phyloP scores from a whole-genome alignment of 352 stramenopile species.

The Stephanocyclus meneghinianus region DNA sequence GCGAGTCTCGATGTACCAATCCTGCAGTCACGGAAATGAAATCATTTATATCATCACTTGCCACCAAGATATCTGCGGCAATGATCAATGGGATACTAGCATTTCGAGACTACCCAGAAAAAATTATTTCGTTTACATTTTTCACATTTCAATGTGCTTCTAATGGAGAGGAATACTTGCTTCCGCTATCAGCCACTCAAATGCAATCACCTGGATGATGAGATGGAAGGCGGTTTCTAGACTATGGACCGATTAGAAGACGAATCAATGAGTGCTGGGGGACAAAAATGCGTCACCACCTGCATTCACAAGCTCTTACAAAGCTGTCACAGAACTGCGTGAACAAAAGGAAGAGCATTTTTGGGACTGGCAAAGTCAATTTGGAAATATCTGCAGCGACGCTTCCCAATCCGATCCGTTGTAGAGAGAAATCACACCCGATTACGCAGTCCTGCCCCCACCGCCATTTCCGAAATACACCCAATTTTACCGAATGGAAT shows the following conservation, averaged over 20 bases:
- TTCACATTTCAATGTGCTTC: conserved; percentile 72
- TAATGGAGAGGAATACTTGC: conserved; percentile 56
- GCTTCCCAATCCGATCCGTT: not conserved
- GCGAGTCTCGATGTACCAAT: conserved; percentile 66
- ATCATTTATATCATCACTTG: conserved; percentile 2
- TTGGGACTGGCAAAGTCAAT: conserved; percentile 68
- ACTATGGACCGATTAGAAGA: conserved; percentile 5
- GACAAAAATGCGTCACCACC: conserved; percentile 64
- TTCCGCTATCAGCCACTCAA: conserved; percentile 69
- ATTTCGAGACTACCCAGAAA: conserved; percentile 59
- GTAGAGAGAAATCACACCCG: conserved; percentile 58
- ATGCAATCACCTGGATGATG: conserved; percentile 45
- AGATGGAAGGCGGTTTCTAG: conserved; percentile 15
- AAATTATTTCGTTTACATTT: conserved; percentile 79
- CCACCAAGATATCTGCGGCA: not conserved
- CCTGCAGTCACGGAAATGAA: conserved; percentile 15
- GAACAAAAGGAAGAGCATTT: conserved; percentile 67
- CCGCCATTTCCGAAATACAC: conserved; percentile 50
- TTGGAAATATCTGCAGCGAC: conserved; percentile 13
- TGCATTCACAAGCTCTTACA: conserved; percentile 60
- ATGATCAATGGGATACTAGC: conserved; percentile 2
- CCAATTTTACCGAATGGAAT: conserved; percentile 43
- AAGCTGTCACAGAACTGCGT: conserved; percentile 35
- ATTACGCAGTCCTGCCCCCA: conserved; percentile 47
- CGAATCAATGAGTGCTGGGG: conserved; percentile 14